These are phyloP conservation scores for Aspergillus terreus DNA, from an alignment of 2,329 filamentous ascomycete species.

Conservation along the genomic window DNA sequence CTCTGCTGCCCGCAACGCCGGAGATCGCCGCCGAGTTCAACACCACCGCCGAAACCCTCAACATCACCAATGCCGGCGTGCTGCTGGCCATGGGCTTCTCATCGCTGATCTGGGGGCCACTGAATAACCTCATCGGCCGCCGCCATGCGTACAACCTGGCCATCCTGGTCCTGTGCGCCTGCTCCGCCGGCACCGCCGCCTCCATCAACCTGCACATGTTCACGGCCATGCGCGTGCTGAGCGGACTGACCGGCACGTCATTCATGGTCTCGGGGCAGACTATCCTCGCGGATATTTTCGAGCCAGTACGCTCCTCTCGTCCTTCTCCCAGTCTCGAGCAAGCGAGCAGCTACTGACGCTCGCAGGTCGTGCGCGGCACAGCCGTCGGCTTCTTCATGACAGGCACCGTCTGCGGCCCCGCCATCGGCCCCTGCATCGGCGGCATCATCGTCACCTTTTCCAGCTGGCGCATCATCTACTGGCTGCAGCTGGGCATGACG, in stretches of 20 bases:
- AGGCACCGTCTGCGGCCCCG: conserved; percentile 42
- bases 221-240: conserved; percentile 32
- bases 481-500: conserved; percentile 68
- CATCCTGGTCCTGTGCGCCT: conserved; percentile 29
- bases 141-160: conserved; percentile 31
- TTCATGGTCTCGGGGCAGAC: conserved; percentile 41
- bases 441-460: conserved; percentile 74
- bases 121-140: conserved; percentile 28
- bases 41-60: conserved; percentile 33
- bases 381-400: conserved; percentile 44
- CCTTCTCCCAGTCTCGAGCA: not conserved
- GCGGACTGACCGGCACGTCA: conserved; percentile 35
- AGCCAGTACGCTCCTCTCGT: conserved; percentile 24
- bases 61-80: conserved; percentile 36
- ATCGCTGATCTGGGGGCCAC: conserved; percentile 33
- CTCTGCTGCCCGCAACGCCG: conserved; percentile 36
- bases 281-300: conserved; percentile 37
- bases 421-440: conserved; percentile 57
- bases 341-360: not conserved
- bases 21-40: conserved; percentile 39
- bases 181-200: conserved; percentile 30
- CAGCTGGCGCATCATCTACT: conserved; percentile 73
- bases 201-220: conserved; percentile 32
- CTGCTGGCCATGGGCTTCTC: conserved; percentile 38
- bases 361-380: conserved; percentile 38